A percentile compares a stretch with the other conserved stretches of the same genome.
These are phyloP conservation scores for Brettanomyces sp. DNA, from an alignment of 805 yeast species.

Conservation along the genomic window DNA sequence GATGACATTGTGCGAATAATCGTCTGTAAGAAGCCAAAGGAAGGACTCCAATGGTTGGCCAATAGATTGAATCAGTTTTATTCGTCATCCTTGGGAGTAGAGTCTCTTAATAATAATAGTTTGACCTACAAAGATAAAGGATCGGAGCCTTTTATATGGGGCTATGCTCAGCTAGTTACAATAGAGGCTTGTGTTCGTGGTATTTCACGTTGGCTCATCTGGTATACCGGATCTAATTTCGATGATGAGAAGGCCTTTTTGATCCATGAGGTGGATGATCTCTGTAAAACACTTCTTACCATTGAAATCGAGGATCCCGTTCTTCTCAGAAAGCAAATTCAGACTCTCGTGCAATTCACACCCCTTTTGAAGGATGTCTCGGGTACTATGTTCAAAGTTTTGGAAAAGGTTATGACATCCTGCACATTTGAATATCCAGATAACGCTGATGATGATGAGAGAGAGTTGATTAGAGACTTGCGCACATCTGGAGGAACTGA, in stretches of 20 bases:
- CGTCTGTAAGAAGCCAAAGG: constrained; percentile 77
- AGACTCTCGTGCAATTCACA: constrained; percentile 88
- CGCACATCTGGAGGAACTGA: constrained; percentile 93
- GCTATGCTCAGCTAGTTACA: constrained; percentile 73
- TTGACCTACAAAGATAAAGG: constrained; percentile 47
- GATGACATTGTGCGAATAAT: constrained; percentile 88
- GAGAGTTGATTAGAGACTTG: constrained; percentile 76
- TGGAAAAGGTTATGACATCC: constrained; percentile 78
- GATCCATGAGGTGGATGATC: constrained; percentile 48
- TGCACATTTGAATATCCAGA: constrained; percentile 76
- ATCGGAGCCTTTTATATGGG: constrained; percentile 62
- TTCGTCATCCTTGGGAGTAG: constrained; percentile 56
- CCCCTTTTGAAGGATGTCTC: constrained; percentile 76
- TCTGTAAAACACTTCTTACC: constrained; percentile 67
- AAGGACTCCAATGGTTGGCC: constrained; percentile 76
- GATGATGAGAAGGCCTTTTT: constrained; percentile 44
- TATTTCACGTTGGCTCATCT: constrained; percentile 88
- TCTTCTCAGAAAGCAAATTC: constrained; percentile 75
- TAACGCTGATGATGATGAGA: constrained; percentile 47
- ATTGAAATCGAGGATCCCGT: constrained; percentile 75
- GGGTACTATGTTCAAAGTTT: constrained; percentile 66
- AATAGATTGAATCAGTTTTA: constrained; percentile 64
- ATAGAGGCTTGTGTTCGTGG: constrained; percentile 90
- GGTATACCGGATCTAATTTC: constrained; percentile 61
- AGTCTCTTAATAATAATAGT: constrained; percentile 45